Evolutionary conservation across 2,329 filamentous ascomycete genomes (phyloP), one percentile per base, ranked within the genome.

Genomic region (Annulohypoxylon truncatum): DNA sequence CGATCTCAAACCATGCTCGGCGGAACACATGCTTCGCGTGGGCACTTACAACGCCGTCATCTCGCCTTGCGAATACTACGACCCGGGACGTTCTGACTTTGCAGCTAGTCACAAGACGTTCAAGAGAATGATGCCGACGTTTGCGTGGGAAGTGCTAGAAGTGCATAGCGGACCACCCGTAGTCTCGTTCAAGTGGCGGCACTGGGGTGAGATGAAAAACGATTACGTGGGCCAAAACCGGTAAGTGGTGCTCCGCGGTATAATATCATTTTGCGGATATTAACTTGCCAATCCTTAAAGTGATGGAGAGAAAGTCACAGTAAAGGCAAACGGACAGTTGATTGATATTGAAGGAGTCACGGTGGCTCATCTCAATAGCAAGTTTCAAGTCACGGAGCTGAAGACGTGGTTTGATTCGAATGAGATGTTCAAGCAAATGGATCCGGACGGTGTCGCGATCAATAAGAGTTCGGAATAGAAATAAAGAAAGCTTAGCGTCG

Each of bases 141-240:
- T 56, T 8, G 53, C 53, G 6, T 56, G 53, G 53, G 53, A 56
- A 9, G 53, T 56, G 8, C n/a, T 56, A 2, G 42, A 47, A 20
- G 53, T 56, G 3, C 40, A 56, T 13, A 56, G 42, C 10, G 42
- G 42, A 1, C 53, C 53, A 12, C 53, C 53, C 10, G 53, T 56
- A 3, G 42, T 56, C 4, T 56, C 29, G 1, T 56, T 56, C 28
- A 56, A 26, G 20, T 56, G 53, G 53, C 40, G 53, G 15, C 42
- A 56, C 12, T 56, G 42, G 42, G 53, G 53, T 3, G 53, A 56
- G 53, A 56, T 56, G 42, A 56, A 56, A 13, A 56, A 56, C n/a
- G 42, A 56, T 8, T 56, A 56, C 12, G 53, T 56, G 15, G 42
- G 42, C 4, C 3, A 31, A 2, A 56, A 56, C 4, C 47, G 22